phyloP scores from a whole-genome alignment of 2,329 filamentous ascomycete species.

The Diaporthe ampelina region DNA sequence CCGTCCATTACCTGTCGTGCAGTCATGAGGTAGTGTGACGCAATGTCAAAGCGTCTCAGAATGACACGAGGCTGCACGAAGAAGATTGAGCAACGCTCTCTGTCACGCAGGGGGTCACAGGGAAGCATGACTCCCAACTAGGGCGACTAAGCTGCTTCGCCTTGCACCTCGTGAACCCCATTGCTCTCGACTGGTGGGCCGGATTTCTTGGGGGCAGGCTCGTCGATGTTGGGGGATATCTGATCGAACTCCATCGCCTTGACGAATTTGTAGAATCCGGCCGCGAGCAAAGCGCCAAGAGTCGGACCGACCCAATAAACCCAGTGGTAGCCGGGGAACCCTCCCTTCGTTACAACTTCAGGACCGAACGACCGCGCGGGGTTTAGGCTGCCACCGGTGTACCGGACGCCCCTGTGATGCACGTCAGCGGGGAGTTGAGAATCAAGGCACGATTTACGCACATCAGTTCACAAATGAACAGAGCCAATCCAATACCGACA shows the following conservation, averaged over 20 bases:
- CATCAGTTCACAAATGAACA: conserved; percentile 72
- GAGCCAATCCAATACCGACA: conserved; percentile 77
- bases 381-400: conserved; percentile 64
- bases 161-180: conserved; percentile 17
- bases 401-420: conserved; percentile 54
- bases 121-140: background rate
- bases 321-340: conserved; percentile 63
- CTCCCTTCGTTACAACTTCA: conserved; percentile 54
- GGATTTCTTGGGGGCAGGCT: conserved; percentile 27
- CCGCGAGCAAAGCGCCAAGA: conserved; percentile 63
- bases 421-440: background rate
- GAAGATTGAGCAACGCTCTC: background rate
- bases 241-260: conserved; percentile 66
- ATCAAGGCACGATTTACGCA: conserved; percentile 35
- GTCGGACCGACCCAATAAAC: conserved; percentile 69
- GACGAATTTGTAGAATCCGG: conserved; percentile 63
- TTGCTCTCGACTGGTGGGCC: background rate
- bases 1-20: conserved; percentile 14
- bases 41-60: background rate
- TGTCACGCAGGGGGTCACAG: background rate
- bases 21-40: background rate
- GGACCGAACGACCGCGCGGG: conserved; percentile 66
- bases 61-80: background rate
- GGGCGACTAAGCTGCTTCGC: conserved; percentile 18
- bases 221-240: conserved; percentile 49